Evolutionary conservation across 371 early-diverging fungal genomes (phyloP), one percentile per base, ranked within the genome.

Genomic region (Saksenaea vasiformis): DNA sequence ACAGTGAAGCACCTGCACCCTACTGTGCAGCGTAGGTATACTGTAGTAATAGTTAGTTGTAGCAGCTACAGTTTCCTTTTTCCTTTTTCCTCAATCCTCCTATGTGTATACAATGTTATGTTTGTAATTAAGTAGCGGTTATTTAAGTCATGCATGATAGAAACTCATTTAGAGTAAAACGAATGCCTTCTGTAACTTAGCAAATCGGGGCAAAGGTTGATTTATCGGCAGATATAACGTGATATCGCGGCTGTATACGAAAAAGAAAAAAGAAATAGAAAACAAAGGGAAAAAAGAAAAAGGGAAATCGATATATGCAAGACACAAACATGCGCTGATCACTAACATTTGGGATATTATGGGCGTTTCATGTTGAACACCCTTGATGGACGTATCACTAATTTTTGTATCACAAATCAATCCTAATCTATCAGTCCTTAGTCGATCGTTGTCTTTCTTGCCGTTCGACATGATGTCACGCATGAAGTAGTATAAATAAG

Each of bases 11-110:
- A 36, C 43, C 65, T 37, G 39, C 66, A 7, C 55, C 71, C 1
- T 67, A 60, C 8, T 71, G 71, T 34, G 37, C 71, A 24, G 58
- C 61, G 28, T 54, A 53, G 26, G 11, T 39, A 5, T 37, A 37
- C n/a, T n/a, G n/a, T n/a, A 2, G 7, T 31, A 31, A 7, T 31
- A 31, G 31, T 31, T 31, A 31, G 2, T 31, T 31, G n/a, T n/a
- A n/a, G n/a, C n/a, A n/a, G n/a, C n/a, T n/a, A n/a, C n/a, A n/a
- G n/a, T n/a, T n/a, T n/a, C n/a, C n/a, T n/a, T n/a, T n/a, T n/a
- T n/a, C n/a, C n/a, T 31, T 31, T 31, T 31, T 31, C 31, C 31
- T 31, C 31, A 31, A 4, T 31, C 2, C 4, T 31, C 31, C 2
- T 31, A 31, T 7, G 31, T 31, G 31, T 31, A 31, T 31, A 31